A percentile compares a stretch with the other conserved stretches of the same genome.
These are phyloP conservation scores for Yamadazyma epiphylla DNA, from an alignment of 1,139 yeast genomes.

Conservation along the genomic window DNA sequence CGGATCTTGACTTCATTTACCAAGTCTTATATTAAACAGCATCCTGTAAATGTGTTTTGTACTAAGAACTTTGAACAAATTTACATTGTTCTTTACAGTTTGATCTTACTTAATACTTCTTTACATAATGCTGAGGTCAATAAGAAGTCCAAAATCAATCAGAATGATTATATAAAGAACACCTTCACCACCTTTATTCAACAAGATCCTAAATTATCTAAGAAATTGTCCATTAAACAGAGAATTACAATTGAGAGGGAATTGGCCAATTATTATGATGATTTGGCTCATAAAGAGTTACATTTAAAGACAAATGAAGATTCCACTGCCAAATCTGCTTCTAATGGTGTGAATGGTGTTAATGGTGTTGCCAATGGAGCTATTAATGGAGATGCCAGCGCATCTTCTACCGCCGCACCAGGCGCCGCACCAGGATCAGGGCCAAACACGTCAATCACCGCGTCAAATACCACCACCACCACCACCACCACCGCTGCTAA, in stretches of 20 bases:
- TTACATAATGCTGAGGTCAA: slow-evolving; percentile 50
- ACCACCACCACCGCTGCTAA: background rate
- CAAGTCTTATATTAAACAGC: slow-evolving; percentile 57
- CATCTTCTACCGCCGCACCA: background rate
- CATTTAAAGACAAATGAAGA: slow-evolving; percentile 31
- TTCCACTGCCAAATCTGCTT: background rate
- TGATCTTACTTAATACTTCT: slow-evolving; percentile 70
- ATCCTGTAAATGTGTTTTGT: slow-evolving; percentile 47
- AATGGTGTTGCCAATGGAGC: background rate
- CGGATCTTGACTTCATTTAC: slow-evolving; percentile 68
- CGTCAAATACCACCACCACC: background rate
- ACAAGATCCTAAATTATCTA: slow-evolving; percentile 27
- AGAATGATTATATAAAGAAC: slow-evolving; percentile 52
- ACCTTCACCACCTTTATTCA: slow-evolving; percentile 46
- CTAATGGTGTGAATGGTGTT: background rate
- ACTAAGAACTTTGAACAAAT: slow-evolving; percentile 57
- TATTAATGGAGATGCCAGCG: too few relatives aligned
- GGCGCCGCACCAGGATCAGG: background rate
- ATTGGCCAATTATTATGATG: slow-evolving; percentile 40
- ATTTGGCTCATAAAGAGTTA: slow-evolving; percentile 34
- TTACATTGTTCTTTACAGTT: slow-evolving; percentile 70
- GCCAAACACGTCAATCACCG: too few relatives aligned
- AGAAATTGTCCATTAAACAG: slow-evolving; percentile 34
- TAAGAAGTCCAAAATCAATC: slow-evolving; percentile 39
- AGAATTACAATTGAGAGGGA: slow-evolving; percentile 42